phyloP scores from a whole-genome alignment of 2,329 filamentous ascomycete species.

The Ascochyta pisi region DNA sequence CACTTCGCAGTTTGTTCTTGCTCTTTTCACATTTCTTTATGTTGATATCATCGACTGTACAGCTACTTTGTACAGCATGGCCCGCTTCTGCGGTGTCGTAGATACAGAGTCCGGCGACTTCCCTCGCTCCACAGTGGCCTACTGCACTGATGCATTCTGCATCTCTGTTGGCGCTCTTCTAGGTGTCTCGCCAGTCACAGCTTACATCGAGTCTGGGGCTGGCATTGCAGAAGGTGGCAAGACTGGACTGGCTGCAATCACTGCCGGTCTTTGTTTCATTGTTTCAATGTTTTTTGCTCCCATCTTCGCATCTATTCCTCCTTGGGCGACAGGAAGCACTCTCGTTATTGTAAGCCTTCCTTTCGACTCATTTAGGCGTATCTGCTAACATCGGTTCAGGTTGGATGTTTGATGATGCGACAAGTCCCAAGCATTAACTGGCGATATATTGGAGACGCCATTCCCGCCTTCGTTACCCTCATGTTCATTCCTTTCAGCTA shows the following conservation, averaged over 20 bases:
- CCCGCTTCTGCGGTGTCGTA: constrained; percentile 79
- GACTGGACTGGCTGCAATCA: constrained; percentile 80
- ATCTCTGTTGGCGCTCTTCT: constrained; percentile 83
- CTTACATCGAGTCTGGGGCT: constrained; percentile 85
- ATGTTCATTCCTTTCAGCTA: constrained; percentile 89
- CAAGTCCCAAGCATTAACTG: constrained; percentile 84
- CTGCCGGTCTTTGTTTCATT: constrained; percentile 83
- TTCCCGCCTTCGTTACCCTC: constrained; percentile 84
- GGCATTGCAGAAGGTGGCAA: constrained; percentile 87
- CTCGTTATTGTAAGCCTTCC: constrained; percentile 70
- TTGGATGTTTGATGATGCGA: constrained; percentile 78
- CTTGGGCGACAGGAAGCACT: constrained; percentile 87
- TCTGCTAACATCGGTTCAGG: constrained; percentile 32
- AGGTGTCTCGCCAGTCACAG: constrained; percentile 80
- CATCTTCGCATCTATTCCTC: constrained; percentile 87
- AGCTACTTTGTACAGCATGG: constrained; percentile 88
- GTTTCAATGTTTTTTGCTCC: constrained; percentile 88
- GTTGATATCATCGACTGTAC: constrained; percentile 90
- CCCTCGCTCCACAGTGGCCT: constrained; percentile 82
- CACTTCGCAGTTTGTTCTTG: constrained; percentile 78
- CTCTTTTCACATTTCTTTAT: constrained; percentile 88
- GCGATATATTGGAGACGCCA: constrained; percentile 81
- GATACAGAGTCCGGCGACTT: constrained; percentile 85
- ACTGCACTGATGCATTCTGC: constrained; percentile 81
- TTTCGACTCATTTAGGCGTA: neutral